phyloP scores from a whole-genome alignment of 208 protist species.

The Crithidia brevicula region DNA sequence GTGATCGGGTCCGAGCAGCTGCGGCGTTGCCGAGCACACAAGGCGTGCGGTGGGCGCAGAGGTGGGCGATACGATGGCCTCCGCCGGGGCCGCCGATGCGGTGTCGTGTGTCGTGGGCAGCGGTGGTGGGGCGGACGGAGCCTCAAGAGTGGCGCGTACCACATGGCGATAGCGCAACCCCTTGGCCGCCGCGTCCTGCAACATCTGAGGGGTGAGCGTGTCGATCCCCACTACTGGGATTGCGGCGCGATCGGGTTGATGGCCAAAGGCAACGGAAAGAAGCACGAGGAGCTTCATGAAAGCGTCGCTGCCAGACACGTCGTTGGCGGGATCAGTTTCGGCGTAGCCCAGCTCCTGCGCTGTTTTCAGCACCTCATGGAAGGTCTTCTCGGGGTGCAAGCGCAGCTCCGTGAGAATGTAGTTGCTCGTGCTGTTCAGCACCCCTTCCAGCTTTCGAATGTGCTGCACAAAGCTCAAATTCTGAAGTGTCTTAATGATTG shows the following conservation, averaged over 20 bases:
- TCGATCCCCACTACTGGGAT: slow-evolving; percentile 42
- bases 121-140: background rate
- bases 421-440: slow-evolving; percentile 49
- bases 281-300: slow-evolving; percentile 46
- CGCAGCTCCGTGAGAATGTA: slow-evolving; percentile 44
- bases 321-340: slow-evolving; percentile 45
- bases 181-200: slow-evolving; percentile 25
- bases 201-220: slow-evolving; percentile 31
- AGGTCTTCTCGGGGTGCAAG: slow-evolving; percentile 27
- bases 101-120: background rate
- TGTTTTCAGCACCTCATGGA: slow-evolving; percentile 31
- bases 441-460: slow-evolving; percentile 41
- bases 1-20: slow-evolving; percentile 34
- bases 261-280: slow-evolving; percentile 29
- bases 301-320: slow-evolving; percentile 42
- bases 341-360: slow-evolving; percentile 47
- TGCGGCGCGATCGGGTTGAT: slow-evolving; percentile 32
- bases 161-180: slow-evolving; percentile 44
- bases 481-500: slow-evolving; percentile 45
- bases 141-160: slow-evolving; percentile 19
- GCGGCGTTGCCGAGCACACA: slow-evolving; percentile 28
- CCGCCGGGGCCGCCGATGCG: background rate
- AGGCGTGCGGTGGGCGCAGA: slow-evolving; percentile 2
- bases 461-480: slow-evolving; percentile 33
- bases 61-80: slow-evolving; percentile 3